Percentiles rank a stretch among this genome's conserved stretches.
These are phyloP conservation scores for Ceriops decandra DNA, from an alignment of 345 rosid genomes.

Conservation along the genomic window DNA sequence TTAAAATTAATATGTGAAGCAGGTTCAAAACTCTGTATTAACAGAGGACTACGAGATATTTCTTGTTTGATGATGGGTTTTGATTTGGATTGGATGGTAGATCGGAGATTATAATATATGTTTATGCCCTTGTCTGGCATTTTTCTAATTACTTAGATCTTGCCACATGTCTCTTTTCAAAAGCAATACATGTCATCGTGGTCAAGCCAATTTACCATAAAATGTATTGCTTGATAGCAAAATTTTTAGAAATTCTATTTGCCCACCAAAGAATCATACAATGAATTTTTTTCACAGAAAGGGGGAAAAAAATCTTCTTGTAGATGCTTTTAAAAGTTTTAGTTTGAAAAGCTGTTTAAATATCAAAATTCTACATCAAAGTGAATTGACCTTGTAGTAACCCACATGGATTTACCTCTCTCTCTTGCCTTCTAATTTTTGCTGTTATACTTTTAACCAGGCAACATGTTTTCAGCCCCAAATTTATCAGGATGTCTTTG, in stretches of 20 bases:
- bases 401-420: not conserved
- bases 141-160: not conserved
- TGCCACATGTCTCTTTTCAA: not conserved
- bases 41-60: no score
- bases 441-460: constrained; percentile 45
- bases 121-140: not conserved
- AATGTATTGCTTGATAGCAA: not conserved
- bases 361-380: no score
- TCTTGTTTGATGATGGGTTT: no score
- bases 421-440: constrained; percentile 11
- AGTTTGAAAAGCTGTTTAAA: no score
- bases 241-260: not conserved
- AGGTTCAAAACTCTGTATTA: no score
- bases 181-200: not conserved
- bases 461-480: constrained; percentile 96
- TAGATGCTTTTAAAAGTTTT: no score
- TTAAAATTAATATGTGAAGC: no score
- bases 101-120: not conserved
- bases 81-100: not conserved
- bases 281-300: no score
- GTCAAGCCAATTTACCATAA: not conserved
- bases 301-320: no score
- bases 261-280: no score
- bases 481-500: constrained; percentile 72
- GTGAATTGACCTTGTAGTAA: not conserved